Percentiles rank a stretch among this genome's conserved stretches.
Evolutionary conservation across 306 rosid genomes (phyloP).

Genomic region (Sphenostylis stenocarpa): DNA sequence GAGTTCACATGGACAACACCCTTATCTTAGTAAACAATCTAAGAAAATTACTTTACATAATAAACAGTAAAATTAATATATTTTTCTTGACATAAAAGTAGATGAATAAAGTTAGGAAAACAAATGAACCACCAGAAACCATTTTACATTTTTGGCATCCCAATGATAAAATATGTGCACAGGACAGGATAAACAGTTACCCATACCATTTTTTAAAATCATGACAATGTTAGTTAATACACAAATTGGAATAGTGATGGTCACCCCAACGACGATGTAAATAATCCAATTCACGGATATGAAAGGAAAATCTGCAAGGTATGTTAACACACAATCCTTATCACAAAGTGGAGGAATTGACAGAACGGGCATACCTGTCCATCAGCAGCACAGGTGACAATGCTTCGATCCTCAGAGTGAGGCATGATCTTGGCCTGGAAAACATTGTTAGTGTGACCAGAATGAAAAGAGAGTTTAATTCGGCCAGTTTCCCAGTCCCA

Average conservation of each 20-base stretch:
- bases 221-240: neutral
- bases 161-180: neutral
- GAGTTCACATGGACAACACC: conserved; percentile 24
- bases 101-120: neutral
- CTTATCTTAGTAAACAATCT: conserved; percentile 7
- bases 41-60: neutral
- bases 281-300: neutral
- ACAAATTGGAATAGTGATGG: neutral
- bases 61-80: neutral
- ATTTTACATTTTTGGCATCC: neutral
- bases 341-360: neutral
- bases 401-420: conserved; percentile 62
- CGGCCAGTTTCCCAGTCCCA: conserved; percentile 83
- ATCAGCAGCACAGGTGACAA: conserved; percentile 92
- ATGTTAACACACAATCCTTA: neutral
- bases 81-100: neutral
- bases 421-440: conserved; percentile 89
- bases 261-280: no score
- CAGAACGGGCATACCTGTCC: conserved; percentile 63
- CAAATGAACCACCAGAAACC: neutral
- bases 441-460: conserved; percentile 73
- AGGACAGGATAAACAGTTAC: neutral
- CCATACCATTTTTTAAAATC: neutral
- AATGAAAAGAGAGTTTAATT: conserved; percentile 53
- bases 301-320: neutral